Conservation (phyloP, 306 rosid species). For the Ammopiptanthus mongolicus region DNA sequence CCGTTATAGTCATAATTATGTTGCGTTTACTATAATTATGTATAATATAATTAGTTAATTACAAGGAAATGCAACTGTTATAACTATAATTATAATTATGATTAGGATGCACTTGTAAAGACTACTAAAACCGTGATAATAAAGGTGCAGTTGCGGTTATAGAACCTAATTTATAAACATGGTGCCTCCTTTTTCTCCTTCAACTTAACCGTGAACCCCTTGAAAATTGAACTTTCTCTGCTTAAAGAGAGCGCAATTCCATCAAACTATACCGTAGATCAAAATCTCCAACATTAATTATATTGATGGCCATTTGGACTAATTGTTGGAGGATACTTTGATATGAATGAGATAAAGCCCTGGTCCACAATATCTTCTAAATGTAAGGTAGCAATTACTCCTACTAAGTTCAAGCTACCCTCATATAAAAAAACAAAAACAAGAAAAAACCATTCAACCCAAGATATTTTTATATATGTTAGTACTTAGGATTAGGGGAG, state of each 20-base stretch:
- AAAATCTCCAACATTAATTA: no score
- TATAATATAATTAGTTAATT: no score
- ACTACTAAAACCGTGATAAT: no score
- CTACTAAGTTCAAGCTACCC: neutral
- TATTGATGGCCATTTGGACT: neutral
- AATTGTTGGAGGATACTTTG: neutral
- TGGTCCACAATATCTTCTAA: slow-evolving; percentile 36
- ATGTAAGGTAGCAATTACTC: slow-evolving; percentile 23
- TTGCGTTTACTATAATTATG: no score
- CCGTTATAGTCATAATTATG: no score
- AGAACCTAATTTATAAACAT: no score
- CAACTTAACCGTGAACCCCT: neutral
- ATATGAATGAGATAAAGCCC: neutral
- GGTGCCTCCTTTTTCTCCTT: neutral
- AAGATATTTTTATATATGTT: no score
- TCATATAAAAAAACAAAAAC: neutral
- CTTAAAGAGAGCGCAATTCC: neutral
- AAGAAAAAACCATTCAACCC: neutral
- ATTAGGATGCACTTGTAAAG: no score
- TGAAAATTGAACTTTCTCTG: neutral
- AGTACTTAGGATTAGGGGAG: no score
- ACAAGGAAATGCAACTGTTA: no score
- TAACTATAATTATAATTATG: no score
- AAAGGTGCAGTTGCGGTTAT: no score
- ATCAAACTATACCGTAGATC: neutral